Base-by-base conservation (phyloP, 164 flowering plant genomes). In the Magnolia sinica region DNA sequence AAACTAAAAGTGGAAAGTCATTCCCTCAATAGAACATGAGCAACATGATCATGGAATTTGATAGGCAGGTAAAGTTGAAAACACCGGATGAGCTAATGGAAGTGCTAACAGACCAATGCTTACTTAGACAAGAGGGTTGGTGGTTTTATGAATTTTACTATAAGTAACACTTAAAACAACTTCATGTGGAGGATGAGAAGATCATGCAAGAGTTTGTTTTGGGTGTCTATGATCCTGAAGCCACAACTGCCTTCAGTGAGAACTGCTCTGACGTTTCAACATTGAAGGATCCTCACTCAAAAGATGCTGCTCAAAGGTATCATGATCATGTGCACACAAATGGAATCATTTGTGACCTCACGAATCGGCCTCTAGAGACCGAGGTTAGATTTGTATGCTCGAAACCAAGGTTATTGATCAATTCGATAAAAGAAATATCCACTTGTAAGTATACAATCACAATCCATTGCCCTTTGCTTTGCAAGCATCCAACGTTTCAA, bases 311-410 rank as follows among this genome's bases (percentile, higher is more conserved):
- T 73, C 98, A 91, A 75, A 92, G 94, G 98, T 94, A 94, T 82
- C 98, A 94, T 84, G 87, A 98, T 23, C 99, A 96, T 79, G 89
- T 82, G 65, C 92, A 87, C 75, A 92, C 88, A n/a, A 94, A 94
- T 82, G 99, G 99, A 76, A 96, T 97, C 72, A 52, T 80, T 9
- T 94, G 99, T 83, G 99, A 96, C 81, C 92, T 96, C 69, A 94
- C 98, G 50, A 86, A 88, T 74, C 83, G 87, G 84, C 96, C 93
- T 61, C 89, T 98, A 74, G 94, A 91, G 80, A 92, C 95, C 61
- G 98, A 96, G 97, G 97, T 92, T 79, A 86, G 98, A 83, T 96
- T 91, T 85, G 95, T 96, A 7, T 96, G 99, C 89, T 87, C 97
- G 3, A 98, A 91, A 78, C 85, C 92, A 50, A 88, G 84, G 81